Evolutionary conservation across 768 basidiomycete species (phyloP).

Genomic region (Tricholomella constricta): DNA sequence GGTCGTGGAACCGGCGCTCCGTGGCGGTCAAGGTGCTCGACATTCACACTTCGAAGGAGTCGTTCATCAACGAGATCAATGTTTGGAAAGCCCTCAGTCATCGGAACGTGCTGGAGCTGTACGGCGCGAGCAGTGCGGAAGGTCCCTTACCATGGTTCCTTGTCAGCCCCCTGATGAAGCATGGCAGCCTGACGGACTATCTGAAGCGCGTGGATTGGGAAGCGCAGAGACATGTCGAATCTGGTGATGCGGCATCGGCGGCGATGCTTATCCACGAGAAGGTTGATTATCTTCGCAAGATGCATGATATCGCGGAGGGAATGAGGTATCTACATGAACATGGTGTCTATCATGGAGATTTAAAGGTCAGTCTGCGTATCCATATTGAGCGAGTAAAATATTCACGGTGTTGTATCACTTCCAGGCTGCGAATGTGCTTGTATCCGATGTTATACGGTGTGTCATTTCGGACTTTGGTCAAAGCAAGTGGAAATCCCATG

Average conservation of each 20-base stretch:
- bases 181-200: conserved; percentile 63
- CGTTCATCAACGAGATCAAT: conserved; percentile 67
- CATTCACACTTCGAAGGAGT: conserved; percentile 52
- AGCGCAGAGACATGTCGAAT: conserved; percentile 3
- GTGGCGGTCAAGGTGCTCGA: conserved; percentile 77
- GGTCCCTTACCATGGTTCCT: conserved; percentile 76
- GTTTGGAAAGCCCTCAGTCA: conserved; percentile 76
- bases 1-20: conserved; percentile 60
- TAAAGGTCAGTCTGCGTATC: conserved; percentile 78
- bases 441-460: no score
- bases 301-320: conserved; percentile 73
- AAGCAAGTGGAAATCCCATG: no score
- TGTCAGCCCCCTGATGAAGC: conserved; percentile 72
- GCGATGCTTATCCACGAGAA: conserved; percentile 25
- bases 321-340: conserved; percentile 76
- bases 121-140: conserved; percentile 72
- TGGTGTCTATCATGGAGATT: conserved; percentile 74
- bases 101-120: conserved; percentile 69
- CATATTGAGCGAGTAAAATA: no score
- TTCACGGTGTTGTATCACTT: no score
- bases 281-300: conserved; percentile 53
- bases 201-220: conserved; percentile 38
- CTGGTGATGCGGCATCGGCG: background rate
- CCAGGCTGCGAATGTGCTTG: no score
- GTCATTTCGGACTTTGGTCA: no score